phyloP scores from a whole-genome alignment of 176 grass and related monocot species.

The Oryza australiensis region DNA sequence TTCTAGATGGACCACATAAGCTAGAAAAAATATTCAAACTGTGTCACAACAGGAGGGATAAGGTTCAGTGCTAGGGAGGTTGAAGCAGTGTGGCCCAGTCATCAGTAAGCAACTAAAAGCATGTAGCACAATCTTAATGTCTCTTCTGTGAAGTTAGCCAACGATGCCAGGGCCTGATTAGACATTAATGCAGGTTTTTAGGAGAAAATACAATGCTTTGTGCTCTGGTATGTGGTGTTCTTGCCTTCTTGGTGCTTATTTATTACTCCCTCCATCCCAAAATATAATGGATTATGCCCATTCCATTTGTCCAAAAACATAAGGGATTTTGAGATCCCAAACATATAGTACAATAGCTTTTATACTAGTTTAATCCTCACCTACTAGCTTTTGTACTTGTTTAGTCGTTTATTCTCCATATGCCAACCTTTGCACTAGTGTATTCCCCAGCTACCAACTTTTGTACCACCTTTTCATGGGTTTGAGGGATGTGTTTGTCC shows the following conservation, averaged over 20 bases:
- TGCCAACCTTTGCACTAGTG: no score
- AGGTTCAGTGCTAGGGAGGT: not conserved
- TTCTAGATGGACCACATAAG: not conserved
- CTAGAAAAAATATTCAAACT: not conserved
- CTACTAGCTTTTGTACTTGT: no score
- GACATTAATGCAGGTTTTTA: not conserved
- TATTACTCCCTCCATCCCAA: not conserved
- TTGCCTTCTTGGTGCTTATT: not conserved
- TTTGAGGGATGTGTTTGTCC: no score
- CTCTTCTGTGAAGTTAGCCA: not conserved
- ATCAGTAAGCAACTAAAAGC: not conserved
- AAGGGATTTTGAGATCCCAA: no score
- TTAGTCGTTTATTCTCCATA: no score
- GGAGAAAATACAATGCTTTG: not conserved
- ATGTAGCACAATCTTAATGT: not conserved
- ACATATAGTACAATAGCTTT: no score
- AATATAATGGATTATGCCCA: no score
- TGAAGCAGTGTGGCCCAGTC: not conserved
- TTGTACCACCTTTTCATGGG: no score
- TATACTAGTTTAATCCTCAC: no score
- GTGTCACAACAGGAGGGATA: not conserved
- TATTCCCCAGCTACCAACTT: no score
- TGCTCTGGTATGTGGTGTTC: not conserved
- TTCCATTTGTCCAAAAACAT: no score
- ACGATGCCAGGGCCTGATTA: not conserved